A percentile compares a stretch with the other conserved stretches of the same genome.
Evolutionary conservation across 75 land plant species (phyloP).

Genomic region (Azolla pinnata): DNA sequence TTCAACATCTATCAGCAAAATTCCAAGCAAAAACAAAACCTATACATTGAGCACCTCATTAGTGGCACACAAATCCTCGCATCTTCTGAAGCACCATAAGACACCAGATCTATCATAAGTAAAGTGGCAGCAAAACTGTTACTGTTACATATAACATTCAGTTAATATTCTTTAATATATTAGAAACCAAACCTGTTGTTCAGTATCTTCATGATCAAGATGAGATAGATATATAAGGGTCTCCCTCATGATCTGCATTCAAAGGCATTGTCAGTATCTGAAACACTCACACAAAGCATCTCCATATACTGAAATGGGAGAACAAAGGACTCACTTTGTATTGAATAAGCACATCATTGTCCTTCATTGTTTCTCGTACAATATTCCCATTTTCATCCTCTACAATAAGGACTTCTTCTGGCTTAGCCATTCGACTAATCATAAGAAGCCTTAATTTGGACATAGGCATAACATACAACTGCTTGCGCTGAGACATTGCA

Average conservation of each 20-base stretch:
- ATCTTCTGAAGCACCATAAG: too few species aligned
- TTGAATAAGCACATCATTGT: conserved; percentile 97
- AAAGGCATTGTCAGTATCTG: too few species aligned
- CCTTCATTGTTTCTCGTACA: conserved; percentile 98
- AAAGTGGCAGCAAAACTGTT: too few species aligned
- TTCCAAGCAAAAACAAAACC: too few species aligned
- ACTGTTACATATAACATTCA: too few species aligned
- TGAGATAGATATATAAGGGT: conserved; percentile 87
- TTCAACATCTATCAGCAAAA: conserved; percentile 95
- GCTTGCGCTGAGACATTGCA: conserved; percentile 55
- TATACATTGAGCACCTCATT: too few species aligned
- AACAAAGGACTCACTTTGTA: conserved; percentile 73
- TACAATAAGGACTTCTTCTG: conserved; percentile 96
- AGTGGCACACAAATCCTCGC: too few species aligned
- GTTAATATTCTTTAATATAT: too few species aligned
- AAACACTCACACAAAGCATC: too few species aligned
- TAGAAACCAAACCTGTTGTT: conserved; percentile 64
- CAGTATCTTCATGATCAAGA: conserved; percentile 96
- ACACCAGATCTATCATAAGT: too few species aligned
- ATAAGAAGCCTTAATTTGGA: conserved; percentile 86
- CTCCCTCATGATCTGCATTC: conserved; percentile 89
- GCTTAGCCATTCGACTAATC: conserved; percentile 99
- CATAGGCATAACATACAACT: conserved; percentile 67
- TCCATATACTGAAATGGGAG: too few species aligned
- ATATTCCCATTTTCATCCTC: conserved; percentile 99